A percentile compares a stretch with the other conserved stretches of the same genome.
Evolutionary conservation across 208 protist species (phyloP).

Genomic region (Leishmania major): DNA sequence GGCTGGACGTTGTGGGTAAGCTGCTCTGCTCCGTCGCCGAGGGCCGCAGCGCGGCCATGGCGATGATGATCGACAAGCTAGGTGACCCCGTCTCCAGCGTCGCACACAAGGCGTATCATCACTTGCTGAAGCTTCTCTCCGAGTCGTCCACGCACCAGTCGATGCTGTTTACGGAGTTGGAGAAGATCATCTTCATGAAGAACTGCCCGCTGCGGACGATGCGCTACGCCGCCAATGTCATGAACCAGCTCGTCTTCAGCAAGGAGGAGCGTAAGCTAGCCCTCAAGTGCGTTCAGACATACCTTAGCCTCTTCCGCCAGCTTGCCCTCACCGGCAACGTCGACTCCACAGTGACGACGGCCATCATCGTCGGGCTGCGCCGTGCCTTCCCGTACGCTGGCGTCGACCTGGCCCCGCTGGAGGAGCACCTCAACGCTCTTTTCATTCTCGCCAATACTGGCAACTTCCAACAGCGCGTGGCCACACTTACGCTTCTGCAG

Average conservation of each 20-base stretch:
- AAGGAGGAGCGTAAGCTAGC: constrained; percentile 91
- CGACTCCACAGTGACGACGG: constrained; percentile 88
- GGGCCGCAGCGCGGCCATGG: constrained; percentile 72
- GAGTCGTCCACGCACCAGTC: constrained; percentile 89
- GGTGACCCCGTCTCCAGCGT: constrained; percentile 78
- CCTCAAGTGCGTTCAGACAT: constrained; percentile 86
- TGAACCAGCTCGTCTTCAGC: constrained; percentile 93
- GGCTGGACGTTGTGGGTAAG: constrained; percentile 86
- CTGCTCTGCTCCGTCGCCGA: constrained; percentile 87
- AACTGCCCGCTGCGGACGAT: constrained; percentile 90
- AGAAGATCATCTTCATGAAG: constrained; percentile 92
- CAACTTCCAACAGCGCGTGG: constrained; percentile 87
- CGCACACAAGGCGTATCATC: constrained; percentile 88
- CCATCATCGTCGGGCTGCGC: constrained; percentile 89
- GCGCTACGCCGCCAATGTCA: constrained; percentile 88
- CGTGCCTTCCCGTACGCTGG: constrained; percentile 92
- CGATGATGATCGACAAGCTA: constrained; percentile 93
- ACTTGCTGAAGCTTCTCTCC: constrained; percentile 76
- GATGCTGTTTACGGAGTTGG: constrained; percentile 86
- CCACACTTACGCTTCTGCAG: constrained; percentile 87
- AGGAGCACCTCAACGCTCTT: constrained; percentile 88
- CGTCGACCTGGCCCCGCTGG: constrained; percentile 75
- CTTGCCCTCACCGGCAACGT: constrained; percentile 60
- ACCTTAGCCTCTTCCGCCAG: constrained; percentile 89
- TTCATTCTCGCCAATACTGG: constrained; percentile 90